These are phyloP conservation scores for Brassica juncea DNA, from an alignment of 345 rosid species.

Conservation along the genomic window DNA sequence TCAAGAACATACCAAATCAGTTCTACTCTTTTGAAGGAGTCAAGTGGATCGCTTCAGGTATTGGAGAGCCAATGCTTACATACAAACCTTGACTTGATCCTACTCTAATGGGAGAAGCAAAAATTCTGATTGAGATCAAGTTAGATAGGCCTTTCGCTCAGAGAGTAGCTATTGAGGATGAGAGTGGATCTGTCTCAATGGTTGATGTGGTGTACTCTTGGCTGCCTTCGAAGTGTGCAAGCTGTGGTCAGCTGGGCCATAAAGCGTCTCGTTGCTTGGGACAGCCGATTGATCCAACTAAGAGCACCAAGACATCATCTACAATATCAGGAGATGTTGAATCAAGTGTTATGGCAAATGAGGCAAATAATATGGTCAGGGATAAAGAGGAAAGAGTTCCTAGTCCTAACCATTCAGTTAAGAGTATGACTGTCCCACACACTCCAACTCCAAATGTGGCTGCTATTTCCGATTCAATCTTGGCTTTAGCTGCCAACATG, in stretches of 20 bases:
- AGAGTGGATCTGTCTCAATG: not conserved
- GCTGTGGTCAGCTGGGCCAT: not conserved
- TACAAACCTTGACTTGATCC: too few species aligned
- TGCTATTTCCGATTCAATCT: not conserved
- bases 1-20: too few species aligned
- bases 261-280: not conserved
- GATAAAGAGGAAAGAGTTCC: not conserved
- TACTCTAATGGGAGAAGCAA: too few species aligned
- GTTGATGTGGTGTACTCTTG: not conserved
- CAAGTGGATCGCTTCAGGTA: too few species aligned
- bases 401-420: not conserved
- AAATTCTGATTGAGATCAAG: not conserved
- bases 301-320: not conserved
- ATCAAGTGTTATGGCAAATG: not conserved
- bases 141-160: not conserved
- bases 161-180: not conserved
- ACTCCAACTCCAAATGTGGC: not conserved
- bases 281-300: not conserved
- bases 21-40: too few species aligned
- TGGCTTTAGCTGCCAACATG: not conserved
- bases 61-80: too few species aligned
- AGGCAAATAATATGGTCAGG: not conserved
- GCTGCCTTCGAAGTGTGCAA: not conserved
- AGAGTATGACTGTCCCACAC: not conserved
- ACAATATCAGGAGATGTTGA: not conserved